Evolutionary conservation across 768 basidiomycete species (phyloP).

Genomic region (Phanerochaete carnosa): DNA sequence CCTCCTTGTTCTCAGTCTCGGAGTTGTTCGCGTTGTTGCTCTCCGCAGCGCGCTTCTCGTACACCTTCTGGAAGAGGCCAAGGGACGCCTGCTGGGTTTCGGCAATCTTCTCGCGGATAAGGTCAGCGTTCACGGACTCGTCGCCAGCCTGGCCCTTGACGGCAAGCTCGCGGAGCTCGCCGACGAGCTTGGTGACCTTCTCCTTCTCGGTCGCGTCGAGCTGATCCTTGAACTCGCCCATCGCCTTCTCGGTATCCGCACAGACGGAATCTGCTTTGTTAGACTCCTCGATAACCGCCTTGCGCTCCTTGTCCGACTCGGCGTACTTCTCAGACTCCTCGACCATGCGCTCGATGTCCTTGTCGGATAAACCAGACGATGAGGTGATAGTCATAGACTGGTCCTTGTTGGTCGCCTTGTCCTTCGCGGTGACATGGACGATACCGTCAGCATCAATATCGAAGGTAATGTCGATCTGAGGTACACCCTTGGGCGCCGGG

Average conservation of each 20-base stretch:
- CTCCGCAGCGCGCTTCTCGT: constrained; percentile 88
- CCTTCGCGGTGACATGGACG: constrained; percentile 95
- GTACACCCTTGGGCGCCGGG: constrained; percentile 70
- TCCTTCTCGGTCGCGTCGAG: constrained; percentile 90
- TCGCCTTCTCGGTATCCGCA: constrained; percentile 94
- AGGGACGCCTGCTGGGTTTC: constrained; percentile 95
- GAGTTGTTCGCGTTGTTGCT: constrained; percentile 48
- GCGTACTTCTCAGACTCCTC: constrained; percentile 91
- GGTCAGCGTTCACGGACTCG: constrained; percentile 73
- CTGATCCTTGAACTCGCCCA: constrained; percentile 98
- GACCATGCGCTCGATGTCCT: constrained; percentile 98
- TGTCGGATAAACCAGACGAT: constrained; percentile 92
- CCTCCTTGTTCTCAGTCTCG: constrained; percentile 34
- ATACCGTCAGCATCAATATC: constrained; percentile 99
- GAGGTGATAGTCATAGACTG: constrained; percentile 98
- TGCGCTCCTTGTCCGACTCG: constrained; percentile 88
- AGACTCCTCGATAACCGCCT: constrained; percentile 87
- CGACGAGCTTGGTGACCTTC: constrained; percentile 84
- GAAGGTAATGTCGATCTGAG: constrained; percentile 84
- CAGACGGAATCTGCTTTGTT: constrained; percentile 96
- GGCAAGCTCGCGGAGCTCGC: constrained; percentile 85
- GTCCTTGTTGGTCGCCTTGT: constrained; percentile 87
- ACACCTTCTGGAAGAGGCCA: constrained; percentile 95
- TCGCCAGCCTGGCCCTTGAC: constrained; percentile 89
- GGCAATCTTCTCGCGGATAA: constrained; percentile 88